Evolutionary conservation across 2,329 filamentous ascomycete species (phyloP), one percentile per base, ranked within the genome.

Genomic region (Bisporella sp.): DNA sequence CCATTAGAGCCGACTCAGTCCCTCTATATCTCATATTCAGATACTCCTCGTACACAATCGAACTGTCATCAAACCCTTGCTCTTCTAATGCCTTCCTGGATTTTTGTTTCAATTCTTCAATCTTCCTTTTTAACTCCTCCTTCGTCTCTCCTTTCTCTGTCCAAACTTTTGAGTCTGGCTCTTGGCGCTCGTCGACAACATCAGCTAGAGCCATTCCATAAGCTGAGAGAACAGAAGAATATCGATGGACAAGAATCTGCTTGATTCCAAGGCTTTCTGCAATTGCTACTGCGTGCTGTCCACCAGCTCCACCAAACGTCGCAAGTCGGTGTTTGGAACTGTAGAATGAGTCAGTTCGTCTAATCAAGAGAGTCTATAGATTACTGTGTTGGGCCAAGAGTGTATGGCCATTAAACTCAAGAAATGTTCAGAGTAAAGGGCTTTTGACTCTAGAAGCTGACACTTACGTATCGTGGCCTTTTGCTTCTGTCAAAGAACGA

Each of bases 181-280:
- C 88, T 63, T 96, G 91, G 31, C 85, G 78, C 69, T 96, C 91
- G 57, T 96, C 89, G 0, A 96, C 91, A 0, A 96, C 90, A 62
- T 96, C 91, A 8, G 91, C 91, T 4, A 96, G 71, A 0, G 90
- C 89, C 87, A 96, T 95, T 6, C 90, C 90, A 58, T 95, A 95
- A 0, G 90, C 90, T 1, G 89, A 95, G 0, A 96, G 74, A 1
- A 96, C 87, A 0, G 89, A 95, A 0, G 89, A 95, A 66, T 95
- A 95, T 47, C 86, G 75, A 66, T 95, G 90, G 2, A 96, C 77
- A 7, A 96, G 74, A 33, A 95, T 93, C 64, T 95, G 89, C 29
- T 78, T 81, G 57, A 96, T 90, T 0, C 89, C 89, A 1, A 96
- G 73, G 3, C 87, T 87, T 61, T 89, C 83, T 1, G 89, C 90